Evolutionary conservation across 2,329 filamentous ascomycete species (phyloP), one percentile per base, ranked within the genome.

Genomic region (Fusarium hostae): DNA sequence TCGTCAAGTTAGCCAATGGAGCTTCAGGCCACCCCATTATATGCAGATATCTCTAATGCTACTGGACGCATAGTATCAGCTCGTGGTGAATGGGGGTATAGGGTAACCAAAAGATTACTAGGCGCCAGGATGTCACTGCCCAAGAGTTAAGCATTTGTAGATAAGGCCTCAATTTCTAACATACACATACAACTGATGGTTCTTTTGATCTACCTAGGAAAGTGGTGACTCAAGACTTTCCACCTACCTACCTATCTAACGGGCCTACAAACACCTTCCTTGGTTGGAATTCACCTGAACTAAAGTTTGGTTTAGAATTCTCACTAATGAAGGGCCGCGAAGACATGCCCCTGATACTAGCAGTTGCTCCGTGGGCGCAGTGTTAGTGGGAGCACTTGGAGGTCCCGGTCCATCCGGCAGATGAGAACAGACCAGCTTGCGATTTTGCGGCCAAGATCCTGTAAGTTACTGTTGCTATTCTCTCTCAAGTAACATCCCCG

Each of bases 331-430:
- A n/a, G 35, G 18, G n/a, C 15, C 35, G 12, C n/a, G 18, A 30
- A 40, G 24, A n/a, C 34, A 34, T 40, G 15, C 28, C 22, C 39
- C 40, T 66, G 28, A 32, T 66, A 28, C 24, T 66, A 18, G 35
- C 34, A 66, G n/a, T 52, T 66, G 45, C 54, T 60, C 54, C 54
- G n/a, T n/a, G 26, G 39, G 18, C 32, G 37, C 34, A 59, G 52
- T 35, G 13, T 66, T 52, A 45, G 40, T 50, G 39, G 58, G 18
- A 47, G 39, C 22, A 47, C 28, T 26, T 45, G 26, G 10, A 45
- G 34, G 32, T 50, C 34, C 54, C 45, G 32, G 40, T 37, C 30
- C 32, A 39, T 32, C 45, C 35, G 34, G 39, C 43, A 44, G 26
- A 24, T 26, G n/a, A 45, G 50, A 37, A 44, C 41, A 20, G 51